Base-by-base conservation (phyloP, 768 basidiomycete genomes). In the Candolleomyces eurysporus region DNA sequence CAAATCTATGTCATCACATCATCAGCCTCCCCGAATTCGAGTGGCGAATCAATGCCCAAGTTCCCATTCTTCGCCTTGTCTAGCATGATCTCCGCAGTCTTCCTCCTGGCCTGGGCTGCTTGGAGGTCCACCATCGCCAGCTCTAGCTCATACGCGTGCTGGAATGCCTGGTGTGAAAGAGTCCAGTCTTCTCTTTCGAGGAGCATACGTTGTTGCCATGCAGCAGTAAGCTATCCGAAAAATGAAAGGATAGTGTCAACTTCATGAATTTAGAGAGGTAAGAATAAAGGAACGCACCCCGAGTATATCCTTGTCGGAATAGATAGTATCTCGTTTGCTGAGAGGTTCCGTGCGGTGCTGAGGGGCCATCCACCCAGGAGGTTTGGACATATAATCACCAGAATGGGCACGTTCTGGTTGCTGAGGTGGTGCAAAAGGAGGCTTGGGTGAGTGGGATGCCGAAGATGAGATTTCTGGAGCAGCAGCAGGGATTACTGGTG, bases 141-240 rank as follows among this genome's bases (percentile, higher is more conserved):
- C 21, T 88, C 86, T 10, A 89, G 71, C 65, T 91, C 90, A 52
- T 86, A 83, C 46, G 84, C 67, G 17, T 85, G 85, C 17, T 83
- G 79, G 30, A 78, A 48, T 46, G 30, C 42, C 43, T 21, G 54
- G 40, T 32, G 55, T 22, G 32, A 57, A 7, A 31, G 40, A n/a
- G 32, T 56, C 54, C 39, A 57, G 48, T 50, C 40, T 11, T 61
- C 48, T 13, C 22, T 57, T 45, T 61, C 61, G 8, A 39, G 14
- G 14, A 42, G 36, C 22, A 57, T 30, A n/a, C 56, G 46, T 14
- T n/a, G 11, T 22, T 56, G 36, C 19, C 36, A 39, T 26, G 32
- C 21, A 13, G 19, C 17, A 13, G 16, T 40, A 22, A 56, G 39
- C 54, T 56, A 22, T 32, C 1, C 5, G 16, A 54, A 32, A 10